phyloP scores from a whole-genome alignment of 2,329 filamentous ascomycete genomes.

The Penicillium sp. region DNA sequence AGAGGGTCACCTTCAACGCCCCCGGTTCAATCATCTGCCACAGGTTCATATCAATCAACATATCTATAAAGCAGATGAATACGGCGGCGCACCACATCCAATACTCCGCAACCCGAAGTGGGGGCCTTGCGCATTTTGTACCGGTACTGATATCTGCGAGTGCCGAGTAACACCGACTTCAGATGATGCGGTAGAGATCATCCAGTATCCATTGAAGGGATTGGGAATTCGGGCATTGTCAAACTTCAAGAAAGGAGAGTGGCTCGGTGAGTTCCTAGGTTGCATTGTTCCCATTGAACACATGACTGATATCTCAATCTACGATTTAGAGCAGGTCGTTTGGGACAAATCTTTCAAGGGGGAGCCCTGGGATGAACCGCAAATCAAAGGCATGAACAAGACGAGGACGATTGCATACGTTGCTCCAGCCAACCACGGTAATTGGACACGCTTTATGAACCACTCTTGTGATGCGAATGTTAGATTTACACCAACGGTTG shows the following conservation, averaged over 20 bases:
- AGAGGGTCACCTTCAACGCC: slow-evolving; percentile 8
- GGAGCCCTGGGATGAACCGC: not conserved
- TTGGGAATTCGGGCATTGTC: slow-evolving; percentile 32
- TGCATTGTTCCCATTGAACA: slow-evolving; percentile 8
- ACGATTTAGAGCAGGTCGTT: not conserved
- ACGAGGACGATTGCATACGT: not conserved
- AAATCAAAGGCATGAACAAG: not conserved
- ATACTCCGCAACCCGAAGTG: slow-evolving; percentile 13
- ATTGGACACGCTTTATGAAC: slow-evolving; percentile 38
- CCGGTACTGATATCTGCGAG: slow-evolving; percentile 12
- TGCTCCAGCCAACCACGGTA: slow-evolving; percentile 25
- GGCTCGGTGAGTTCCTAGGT: slow-evolving; percentile 29
- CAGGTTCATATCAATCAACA: slow-evolving; percentile 17
- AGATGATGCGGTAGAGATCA: slow-evolving; percentile 30
- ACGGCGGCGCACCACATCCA: slow-evolving; percentile 6
- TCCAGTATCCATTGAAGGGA: slow-evolving; percentile 28
- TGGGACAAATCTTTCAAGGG: not conserved
- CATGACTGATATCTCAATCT: not conserved
- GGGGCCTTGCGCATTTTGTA: slow-evolving; percentile 21
- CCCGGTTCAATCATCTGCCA: slow-evolving; percentile 4
- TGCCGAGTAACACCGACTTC: slow-evolving; percentile 17
- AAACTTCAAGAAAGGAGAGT: slow-evolving; percentile 22
- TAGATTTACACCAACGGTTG: slow-evolving; percentile 15
- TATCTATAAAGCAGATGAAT: slow-evolving; percentile 10
- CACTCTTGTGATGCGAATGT: slow-evolving; percentile 34